A percentile compares a stretch with the other conserved stretches of the same genome.
Conservation (phyloP, 2,329 filamentous ascomycete species). For the Dothiorella sarmentorum region DNA sequence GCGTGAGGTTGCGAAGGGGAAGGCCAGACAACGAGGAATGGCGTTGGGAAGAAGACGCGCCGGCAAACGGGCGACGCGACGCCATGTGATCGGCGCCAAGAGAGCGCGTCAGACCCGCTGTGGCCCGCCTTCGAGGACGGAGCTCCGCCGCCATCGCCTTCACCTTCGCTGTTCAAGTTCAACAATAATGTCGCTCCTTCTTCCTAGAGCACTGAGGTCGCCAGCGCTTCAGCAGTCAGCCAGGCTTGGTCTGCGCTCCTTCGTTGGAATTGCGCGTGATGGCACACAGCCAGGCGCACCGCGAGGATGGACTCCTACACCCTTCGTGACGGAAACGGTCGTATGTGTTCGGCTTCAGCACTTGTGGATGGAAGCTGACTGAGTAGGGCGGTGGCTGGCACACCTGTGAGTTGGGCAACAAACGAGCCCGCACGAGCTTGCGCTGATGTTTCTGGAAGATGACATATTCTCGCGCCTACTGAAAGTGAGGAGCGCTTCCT, state of each 20-base stretch:
- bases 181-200: slow-evolving; percentile 31
- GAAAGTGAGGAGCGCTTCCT: slow-evolving; percentile 26
- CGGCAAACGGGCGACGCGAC: not conserved
- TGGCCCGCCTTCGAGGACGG: not conserved
- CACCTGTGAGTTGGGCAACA: slow-evolving; percentile 35
- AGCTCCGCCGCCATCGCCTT: not conserved
- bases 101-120: slow-evolving; percentile 2
- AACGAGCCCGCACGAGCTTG: not conserved
- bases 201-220: slow-evolving; percentile 28
- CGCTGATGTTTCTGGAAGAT: slow-evolving; percentile 23
- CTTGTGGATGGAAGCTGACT: slow-evolving; percentile 29
- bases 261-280: slow-evolving; percentile 22
- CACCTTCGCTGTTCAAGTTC: not conserved
- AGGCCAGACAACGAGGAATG: not conserved
- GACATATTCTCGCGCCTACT: slow-evolving; percentile 48
- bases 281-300: slow-evolving; percentile 25
- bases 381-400: slow-evolving; percentile 49
- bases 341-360: slow-evolving; percentile 29
- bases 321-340: slow-evolving; percentile 50
- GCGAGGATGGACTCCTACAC: slow-evolving; percentile 44
- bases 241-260: slow-evolving; percentile 25
- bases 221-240: slow-evolving; percentile 17
- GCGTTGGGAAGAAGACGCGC: slow-evolving; percentile 14
- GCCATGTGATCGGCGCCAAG: slow-evolving; percentile 8
- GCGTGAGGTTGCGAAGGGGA: not conserved